A percentile compares a stretch with the other conserved stretches of the same genome.
Evolutionary conservation across 148 eudicot species (phyloP).

Genomic region (Heliosperma pusillum): DNA sequence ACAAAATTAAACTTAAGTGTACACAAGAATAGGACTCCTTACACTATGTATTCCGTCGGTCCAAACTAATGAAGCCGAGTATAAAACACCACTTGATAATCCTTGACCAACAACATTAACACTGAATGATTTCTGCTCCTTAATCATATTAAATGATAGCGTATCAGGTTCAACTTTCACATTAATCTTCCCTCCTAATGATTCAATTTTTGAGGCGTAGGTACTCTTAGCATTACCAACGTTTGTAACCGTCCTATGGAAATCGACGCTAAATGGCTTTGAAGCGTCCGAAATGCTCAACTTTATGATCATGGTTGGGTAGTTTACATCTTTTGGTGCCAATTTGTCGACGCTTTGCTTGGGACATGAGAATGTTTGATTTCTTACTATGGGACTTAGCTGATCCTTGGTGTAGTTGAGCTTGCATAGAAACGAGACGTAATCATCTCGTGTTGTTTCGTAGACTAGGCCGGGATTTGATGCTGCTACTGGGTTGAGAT

Average conservation of each 20-base stretch:
- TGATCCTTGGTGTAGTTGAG: slow-evolving; percentile 13
- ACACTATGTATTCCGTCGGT: slow-evolving; percentile 51
- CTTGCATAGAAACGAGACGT: slow-evolving; percentile 34
- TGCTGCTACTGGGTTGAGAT: slow-evolving; percentile 41
- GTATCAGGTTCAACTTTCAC: slow-evolving; percentile 35
- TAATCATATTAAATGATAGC: slow-evolving; percentile 31
- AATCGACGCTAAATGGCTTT: slow-evolving; percentile 10
- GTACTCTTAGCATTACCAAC: slow-evolving; percentile 47
- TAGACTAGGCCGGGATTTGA: slow-evolving; percentile 50
- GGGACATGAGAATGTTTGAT: slow-evolving; percentile 17
- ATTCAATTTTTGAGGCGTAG: slow-evolving; percentile 29
- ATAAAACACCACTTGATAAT: not conserved
- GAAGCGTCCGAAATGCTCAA: not conserved
- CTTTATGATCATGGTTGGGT: slow-evolving; percentile 41
- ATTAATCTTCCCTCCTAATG: not conserved
- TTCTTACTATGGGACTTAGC: not conserved
- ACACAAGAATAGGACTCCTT: slow-evolving; percentile 45
- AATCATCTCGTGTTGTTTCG: slow-evolving; percentile 38
- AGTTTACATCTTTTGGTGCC: slow-evolving; percentile 39
- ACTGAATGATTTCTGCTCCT: slow-evolving; percentile 32
- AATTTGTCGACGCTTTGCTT: not conserved
- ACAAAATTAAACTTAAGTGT: not conserved
- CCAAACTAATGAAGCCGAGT: slow-evolving; percentile 42
- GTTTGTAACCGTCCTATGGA: slow-evolving; percentile 50
- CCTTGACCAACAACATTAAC: slow-evolving; percentile 29